Percentiles rank a stretch among this genome's conserved stretches.
Conservation (phyloP, 257 asterid genomes). For the Marsdenia floribunda region DNA sequence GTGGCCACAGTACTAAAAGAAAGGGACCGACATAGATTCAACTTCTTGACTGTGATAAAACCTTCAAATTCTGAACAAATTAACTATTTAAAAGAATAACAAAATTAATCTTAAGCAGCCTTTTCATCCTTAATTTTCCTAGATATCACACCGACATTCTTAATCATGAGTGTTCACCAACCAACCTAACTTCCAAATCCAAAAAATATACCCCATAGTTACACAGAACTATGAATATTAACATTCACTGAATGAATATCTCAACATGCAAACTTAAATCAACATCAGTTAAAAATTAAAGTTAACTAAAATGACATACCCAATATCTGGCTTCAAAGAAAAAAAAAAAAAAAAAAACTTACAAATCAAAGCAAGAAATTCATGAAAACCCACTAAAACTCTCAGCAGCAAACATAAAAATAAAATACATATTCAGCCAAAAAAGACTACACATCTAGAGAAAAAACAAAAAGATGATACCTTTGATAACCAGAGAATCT, state of each 20-base stretch:
- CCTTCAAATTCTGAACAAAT: neutral
- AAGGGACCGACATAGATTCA: neutral
- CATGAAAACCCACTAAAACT: conserved; percentile 2
- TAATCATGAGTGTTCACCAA: neutral
- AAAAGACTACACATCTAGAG: neutral
- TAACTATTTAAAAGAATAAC: neutral
- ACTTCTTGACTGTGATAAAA: neutral
- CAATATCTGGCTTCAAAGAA: neutral
- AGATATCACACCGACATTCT: neutral
- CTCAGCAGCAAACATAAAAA: neutral
- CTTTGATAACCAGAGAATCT: conserved; percentile 16
- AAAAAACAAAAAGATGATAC: conserved; percentile 10
- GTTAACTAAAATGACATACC: neutral
- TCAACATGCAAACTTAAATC: neutral
- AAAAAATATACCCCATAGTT: neutral
- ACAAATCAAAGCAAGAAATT: neutral
- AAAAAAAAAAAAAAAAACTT: too few relatives aligned
- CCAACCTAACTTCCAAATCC: neutral
- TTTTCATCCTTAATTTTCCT: neutral
- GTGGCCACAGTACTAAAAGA: neutral
- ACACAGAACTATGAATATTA: neutral
- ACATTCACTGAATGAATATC: neutral
- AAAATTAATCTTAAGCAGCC: neutral
- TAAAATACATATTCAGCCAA: neutral
- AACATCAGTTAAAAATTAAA: neutral